A percentile compares a stretch with the other conserved stretches of the same genome.
Conservation (phyloP, 371 early-diverging fungal genomes). For the Dichotomocladium elegans region DNA sequence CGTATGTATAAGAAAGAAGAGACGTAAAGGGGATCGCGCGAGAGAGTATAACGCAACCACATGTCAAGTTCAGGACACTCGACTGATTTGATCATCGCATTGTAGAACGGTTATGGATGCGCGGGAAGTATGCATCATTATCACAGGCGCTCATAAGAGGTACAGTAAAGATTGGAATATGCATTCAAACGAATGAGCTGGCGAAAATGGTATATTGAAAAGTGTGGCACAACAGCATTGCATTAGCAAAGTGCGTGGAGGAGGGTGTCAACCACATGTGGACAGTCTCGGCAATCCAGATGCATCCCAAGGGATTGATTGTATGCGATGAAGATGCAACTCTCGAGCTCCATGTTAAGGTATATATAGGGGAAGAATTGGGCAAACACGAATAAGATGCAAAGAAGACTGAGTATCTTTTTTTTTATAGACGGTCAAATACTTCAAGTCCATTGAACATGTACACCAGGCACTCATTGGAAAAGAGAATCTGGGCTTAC, state of each 20-base stretch:
- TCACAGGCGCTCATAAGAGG: slow-evolving; percentile 85
- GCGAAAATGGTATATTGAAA: no score
- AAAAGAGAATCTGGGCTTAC: slow-evolving; percentile 71
- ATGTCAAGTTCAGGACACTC: neutral
- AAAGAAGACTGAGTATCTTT: no score
- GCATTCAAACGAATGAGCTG: neutral
- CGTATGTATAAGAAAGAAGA: no score
- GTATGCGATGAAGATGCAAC: slow-evolving; percentile 92
- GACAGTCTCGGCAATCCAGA: slow-evolving; percentile 87
- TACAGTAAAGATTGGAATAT: slow-evolving; percentile 73
- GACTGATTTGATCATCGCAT: slow-evolving; percentile 6
- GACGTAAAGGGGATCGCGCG: no score
- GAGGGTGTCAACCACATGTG: slow-evolving; percentile 89
- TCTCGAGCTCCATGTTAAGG: slow-evolving; percentile 83
- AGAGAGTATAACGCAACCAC: no score
- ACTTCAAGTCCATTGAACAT: slow-evolving; percentile 87
- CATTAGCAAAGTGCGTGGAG: slow-evolving; percentile 83
- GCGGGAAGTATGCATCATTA: slow-evolving; percentile 81
- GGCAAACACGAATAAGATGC: neutral
- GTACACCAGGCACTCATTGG: slow-evolving; percentile 80
- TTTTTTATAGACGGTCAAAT: slow-evolving; percentile 74
- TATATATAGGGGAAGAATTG: slow-evolving; percentile 75
- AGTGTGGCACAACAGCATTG: slow-evolving; percentile 49
- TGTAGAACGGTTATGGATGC: slow-evolving; percentile 82
- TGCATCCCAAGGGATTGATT: slow-evolving; percentile 82